A percentile compares a stretch with the other conserved stretches of the same genome.
Conservation (phyloP, 495 filamentous ascomycete species). For the Neurospora cerealis region DNA sequence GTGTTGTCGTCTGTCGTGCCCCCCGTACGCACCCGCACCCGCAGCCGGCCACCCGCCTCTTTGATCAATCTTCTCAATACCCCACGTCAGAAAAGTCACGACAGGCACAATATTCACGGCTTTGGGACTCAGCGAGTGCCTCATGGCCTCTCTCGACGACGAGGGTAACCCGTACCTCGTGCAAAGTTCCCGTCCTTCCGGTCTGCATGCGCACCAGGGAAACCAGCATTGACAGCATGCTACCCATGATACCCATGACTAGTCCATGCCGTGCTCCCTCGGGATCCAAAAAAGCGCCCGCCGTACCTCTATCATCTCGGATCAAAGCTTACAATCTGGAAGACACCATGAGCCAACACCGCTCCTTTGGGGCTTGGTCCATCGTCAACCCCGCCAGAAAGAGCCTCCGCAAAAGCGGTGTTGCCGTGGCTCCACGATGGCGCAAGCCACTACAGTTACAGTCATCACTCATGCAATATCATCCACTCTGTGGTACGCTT, state of each 20-base stretch:
- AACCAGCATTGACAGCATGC: background rate
- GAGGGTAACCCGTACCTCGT: background rate
- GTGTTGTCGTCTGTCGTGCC: conserved; percentile 9
- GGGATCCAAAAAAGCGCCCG: background rate
- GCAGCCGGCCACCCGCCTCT: background rate
- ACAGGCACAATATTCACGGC: background rate
- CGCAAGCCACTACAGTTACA: background rate
- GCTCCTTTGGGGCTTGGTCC: background rate
- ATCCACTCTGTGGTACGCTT: background rate
- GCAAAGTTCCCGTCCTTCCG: conserved; percentile 18
- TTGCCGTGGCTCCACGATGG: background rate
- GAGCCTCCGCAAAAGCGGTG: background rate
- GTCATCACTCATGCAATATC: background rate
- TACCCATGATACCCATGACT: background rate
- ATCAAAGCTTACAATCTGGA: background rate
- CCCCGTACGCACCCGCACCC: conserved; percentile 1
- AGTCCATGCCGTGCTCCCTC: background rate
- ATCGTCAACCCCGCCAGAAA: background rate
- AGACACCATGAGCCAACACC: background rate
- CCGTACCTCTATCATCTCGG: background rate
- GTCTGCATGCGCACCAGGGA: conserved; percentile 9
- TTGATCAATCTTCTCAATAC: background rate
- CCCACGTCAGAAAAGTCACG: background rate
- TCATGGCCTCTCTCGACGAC: background rate
- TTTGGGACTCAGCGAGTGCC: background rate